phyloP scores from a whole-genome alignment of 306 rosid species.

The Coriaria nepalensis region DNA sequence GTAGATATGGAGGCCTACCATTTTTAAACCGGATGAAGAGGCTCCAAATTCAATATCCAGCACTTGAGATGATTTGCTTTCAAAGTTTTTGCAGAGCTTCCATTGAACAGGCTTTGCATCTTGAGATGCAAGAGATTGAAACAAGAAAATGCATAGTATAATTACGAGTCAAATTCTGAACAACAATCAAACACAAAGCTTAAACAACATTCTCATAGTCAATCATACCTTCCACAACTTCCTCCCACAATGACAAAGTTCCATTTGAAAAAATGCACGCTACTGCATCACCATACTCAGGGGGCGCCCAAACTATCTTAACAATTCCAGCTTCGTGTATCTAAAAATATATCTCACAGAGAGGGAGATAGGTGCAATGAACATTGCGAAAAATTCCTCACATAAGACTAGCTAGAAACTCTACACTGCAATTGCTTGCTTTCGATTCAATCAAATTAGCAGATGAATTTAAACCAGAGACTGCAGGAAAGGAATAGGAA shows the following conservation, averaged over 20 bases:
- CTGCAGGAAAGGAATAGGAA: neutral
- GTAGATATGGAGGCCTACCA: slow-evolving; percentile 38
- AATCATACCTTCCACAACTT: slow-evolving; percentile 55
- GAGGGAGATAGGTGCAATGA: neutral
- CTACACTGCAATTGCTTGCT: no score
- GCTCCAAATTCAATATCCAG: slow-evolving; percentile 74
- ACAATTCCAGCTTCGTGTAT: slow-evolving; percentile 36
- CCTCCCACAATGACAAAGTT: slow-evolving; percentile 58
- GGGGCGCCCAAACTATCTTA: slow-evolving; percentile 75
- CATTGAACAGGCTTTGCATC: slow-evolving; percentile 66
- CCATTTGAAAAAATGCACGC: slow-evolving; percentile 66
- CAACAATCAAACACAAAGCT: slow-evolving; percentile 2
- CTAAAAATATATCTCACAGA: slow-evolving; percentile 20
- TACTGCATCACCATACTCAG: slow-evolving; percentile 74
- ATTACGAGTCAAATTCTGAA: neutral
- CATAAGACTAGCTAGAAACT: neutral
- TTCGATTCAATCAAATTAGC: no score
- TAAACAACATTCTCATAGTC: neutral
- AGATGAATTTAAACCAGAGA: neutral
- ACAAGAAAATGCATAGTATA: neutral
- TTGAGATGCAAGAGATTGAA: slow-evolving; percentile 10
- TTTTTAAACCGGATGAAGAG: slow-evolving; percentile 45
- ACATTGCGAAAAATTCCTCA: neutral
- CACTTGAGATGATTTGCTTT: slow-evolving; percentile 39
- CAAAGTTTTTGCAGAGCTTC: slow-evolving; percentile 66